Percentiles rank a stretch among this genome's conserved stretches.
Evolutionary conservation across 805 yeast genomes (phyloP).

Genomic region (Ogataea kodamae): DNA sequence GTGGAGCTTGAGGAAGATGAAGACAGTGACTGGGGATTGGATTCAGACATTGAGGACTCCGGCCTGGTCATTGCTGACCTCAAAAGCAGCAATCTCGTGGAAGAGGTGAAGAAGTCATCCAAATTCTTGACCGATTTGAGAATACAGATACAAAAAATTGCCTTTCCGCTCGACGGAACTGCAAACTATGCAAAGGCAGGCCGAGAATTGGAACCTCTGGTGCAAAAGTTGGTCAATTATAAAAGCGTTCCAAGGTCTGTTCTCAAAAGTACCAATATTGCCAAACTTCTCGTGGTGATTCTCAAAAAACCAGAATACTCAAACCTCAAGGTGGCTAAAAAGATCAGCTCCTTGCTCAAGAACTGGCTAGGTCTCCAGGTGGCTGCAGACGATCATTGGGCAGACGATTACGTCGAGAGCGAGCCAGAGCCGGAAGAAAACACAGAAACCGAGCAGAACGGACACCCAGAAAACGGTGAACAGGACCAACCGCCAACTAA

Average conservation of each 20-base stretch:
- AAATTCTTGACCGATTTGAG: slow-evolving; percentile 24
- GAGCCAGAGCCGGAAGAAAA: slow-evolving; percentile 31
- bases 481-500: slow-evolving; percentile 54
- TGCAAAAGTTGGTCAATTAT: slow-evolving; percentile 23
- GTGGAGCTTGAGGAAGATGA: slow-evolving; percentile 16
- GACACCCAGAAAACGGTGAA: slow-evolving; percentile 66
- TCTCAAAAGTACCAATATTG: slow-evolving; percentile 31
- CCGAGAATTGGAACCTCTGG: slow-evolving; percentile 21
- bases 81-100: slow-evolving; percentile 19
- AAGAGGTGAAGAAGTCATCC: slow-evolving; percentile 22
- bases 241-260: slow-evolving; percentile 30
- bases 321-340: slow-evolving; percentile 16
- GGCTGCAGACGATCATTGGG: slow-evolving; percentile 29
- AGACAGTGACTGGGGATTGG: slow-evolving; percentile 31
- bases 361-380: slow-evolving; percentile 29
- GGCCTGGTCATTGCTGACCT: slow-evolving; percentile 18
- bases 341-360: slow-evolving; percentile 21
- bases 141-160: slow-evolving; percentile 22
- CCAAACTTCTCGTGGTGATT: slow-evolving; percentile 31
- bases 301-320: slow-evolving; percentile 37
- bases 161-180: slow-evolving; percentile 20
- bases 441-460: too few relatives aligned
- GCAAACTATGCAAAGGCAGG: slow-evolving; percentile 22
- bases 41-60: slow-evolving; percentile 21
- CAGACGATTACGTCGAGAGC: slow-evolving; percentile 26